phyloP scores from a whole-genome alignment of 441 rosid genomes.

The Metrosideros polymorpha region DNA sequence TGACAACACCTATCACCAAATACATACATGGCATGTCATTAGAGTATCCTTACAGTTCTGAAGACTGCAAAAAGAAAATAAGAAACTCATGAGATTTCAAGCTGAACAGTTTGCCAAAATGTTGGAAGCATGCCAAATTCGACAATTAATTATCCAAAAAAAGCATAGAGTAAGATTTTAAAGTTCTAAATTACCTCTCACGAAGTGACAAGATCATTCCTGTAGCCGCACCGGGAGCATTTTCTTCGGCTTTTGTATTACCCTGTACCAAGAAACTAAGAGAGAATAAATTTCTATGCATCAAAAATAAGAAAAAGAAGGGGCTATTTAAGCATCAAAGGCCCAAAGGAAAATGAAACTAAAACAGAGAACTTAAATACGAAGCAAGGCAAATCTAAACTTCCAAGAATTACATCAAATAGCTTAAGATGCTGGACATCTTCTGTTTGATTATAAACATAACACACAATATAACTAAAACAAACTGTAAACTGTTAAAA shows the following conservation, averaged over 20 bases:
- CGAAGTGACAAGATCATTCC: conserved; percentile 89
- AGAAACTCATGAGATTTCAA: background rate
- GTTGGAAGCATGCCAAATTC: background rate
- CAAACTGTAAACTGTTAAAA: background rate
- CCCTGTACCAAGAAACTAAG: conserved; percentile 27
- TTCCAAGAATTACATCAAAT: background rate
- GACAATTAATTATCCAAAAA: background rate
- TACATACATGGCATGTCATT: conserved; percentile 61
- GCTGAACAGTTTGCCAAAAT: background rate
- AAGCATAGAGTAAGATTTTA: background rate
- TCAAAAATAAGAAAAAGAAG: background rate
- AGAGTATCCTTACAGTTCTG: conserved; percentile 66
- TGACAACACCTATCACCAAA: background rate
- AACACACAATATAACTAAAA: background rate
- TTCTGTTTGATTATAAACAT: background rate
- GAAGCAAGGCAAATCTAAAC: background rate
- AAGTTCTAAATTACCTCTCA: conserved; percentile 46
- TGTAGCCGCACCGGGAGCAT: conserved; percentile 70
- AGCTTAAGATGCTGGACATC: background rate
- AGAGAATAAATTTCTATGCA: background rate
- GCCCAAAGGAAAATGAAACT: background rate
- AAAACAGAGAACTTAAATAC: background rate
- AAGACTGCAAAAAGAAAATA: conserved; percentile 39
- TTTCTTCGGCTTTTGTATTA: conserved; percentile 64
- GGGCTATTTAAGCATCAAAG: background rate